Percentiles rank a stretch among this genome's conserved stretches.
Evolutionary conservation across 73 alveolate species (phyloP).

Genomic region (Paramecium sexaurelia): DNA sequence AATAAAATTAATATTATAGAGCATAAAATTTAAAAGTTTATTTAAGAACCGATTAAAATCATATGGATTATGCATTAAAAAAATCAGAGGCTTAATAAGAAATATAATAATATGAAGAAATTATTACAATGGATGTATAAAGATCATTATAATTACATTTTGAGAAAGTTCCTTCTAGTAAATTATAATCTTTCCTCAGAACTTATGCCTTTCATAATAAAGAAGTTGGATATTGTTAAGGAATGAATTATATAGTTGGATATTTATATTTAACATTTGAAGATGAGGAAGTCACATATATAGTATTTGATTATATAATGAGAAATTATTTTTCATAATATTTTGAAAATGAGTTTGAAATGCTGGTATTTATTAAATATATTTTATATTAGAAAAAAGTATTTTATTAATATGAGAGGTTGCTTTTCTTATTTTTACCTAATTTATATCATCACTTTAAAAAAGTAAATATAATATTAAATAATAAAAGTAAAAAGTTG

Average conservation of each 20-base stretch:
- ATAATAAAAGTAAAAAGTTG: slow-evolving; percentile 63
- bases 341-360: slow-evolving; percentile 76
- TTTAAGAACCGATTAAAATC: background rate
- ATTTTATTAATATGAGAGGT: slow-evolving; percentile 90
- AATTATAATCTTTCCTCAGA: slow-evolving; percentile 72
- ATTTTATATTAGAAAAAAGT: slow-evolving; percentile 69
- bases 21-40: slow-evolving; percentile 1
- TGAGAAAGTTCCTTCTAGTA: slow-evolving; percentile 45
- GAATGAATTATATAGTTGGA: slow-evolving; percentile 98
- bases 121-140: background rate
- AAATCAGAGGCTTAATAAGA: slow-evolving; percentile 48
- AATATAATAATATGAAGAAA: slow-evolving; percentile 37
- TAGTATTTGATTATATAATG: slow-evolving; percentile 81
- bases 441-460: slow-evolving; percentile 87
- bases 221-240: slow-evolving; percentile 94
- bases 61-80: background rate
- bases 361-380: slow-evolving; percentile 45
- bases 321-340: slow-evolving; percentile 69
- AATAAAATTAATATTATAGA: background rate
- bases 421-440: slow-evolving; percentile 84
- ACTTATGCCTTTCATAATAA: slow-evolving; percentile 88
- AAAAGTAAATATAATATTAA: background rate
- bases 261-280: slow-evolving; percentile 83
- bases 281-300: slow-evolving; percentile 87
- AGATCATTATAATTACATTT: slow-evolving; percentile 58